Evolutionary conservation across 176 grass and related monocot genomes (phyloP), one percentile per base, ranked within the genome.

Genomic region (Panicum miliaceum): DNA sequence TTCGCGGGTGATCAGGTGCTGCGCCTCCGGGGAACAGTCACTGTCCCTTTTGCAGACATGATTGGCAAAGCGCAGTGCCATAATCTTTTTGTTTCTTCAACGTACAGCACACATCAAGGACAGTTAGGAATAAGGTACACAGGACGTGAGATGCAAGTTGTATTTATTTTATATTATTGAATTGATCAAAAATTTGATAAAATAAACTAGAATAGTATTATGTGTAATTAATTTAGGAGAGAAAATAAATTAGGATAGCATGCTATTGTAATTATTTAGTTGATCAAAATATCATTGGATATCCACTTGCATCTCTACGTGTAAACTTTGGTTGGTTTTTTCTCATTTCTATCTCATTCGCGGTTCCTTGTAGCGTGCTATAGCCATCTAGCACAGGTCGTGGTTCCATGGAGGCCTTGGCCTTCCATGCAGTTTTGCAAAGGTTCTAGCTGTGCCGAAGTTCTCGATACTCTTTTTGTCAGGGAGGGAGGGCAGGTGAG

Each of bases 1-100:
- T 32, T 8, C 4, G 47, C 12, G 23, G 57, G 58, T 43, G 18
- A 59, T 56, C 78, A 76, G 68, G 80, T 88, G 64, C 52, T 62
- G 42, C 20, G 40, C 26, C 71, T 5, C 47, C 50, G 14, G 14
- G 14, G 20, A 72, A 25, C 59, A 71, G 22, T 64, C 50, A 23
- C 34, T 35, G 18, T 71, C 53, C 54, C 19, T 27, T 53, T 8
- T 38, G 22, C 56, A 34, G 5, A 23, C 19, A 35, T 23, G 36
- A 41, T 18, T 52, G 61, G 56, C 18, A 14, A 26, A 70, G 65
- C 41, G 23, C 14, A 51, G 45, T 71, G 40, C 13, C 4, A 45
- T 25, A 5, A 26, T 7, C 15, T 12, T 5, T 5, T 12, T 12
- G 15, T 66, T 66, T 19, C 20, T 69, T 23, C 13, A 6, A 4